A percentile compares a stretch with the other conserved stretches of the same genome.
These are phyloP conservation scores for Wickerhamiella lipophila DNA, from an alignment of 805 yeast species.

Conservation along the genomic window DNA sequence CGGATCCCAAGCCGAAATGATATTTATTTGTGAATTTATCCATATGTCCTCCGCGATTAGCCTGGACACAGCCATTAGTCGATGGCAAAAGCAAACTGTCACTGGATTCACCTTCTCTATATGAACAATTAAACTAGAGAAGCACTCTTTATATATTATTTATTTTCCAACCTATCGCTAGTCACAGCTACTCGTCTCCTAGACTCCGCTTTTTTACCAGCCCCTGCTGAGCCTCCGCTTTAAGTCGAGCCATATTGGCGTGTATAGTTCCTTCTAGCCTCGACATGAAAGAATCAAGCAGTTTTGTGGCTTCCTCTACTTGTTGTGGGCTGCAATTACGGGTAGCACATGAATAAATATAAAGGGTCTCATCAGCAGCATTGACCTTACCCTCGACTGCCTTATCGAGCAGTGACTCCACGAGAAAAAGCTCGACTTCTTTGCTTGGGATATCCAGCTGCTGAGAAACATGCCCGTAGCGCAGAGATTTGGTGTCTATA, in stretches of 20 bases:
- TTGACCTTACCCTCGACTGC: conserved; percentile 10
- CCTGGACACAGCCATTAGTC: too few species aligned
- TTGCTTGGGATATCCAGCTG: not conserved
- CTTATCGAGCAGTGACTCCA: conserved; percentile 11
- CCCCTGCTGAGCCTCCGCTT: not conserved
- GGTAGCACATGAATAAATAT: conserved; percentile 5
- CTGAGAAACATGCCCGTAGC: not conserved
- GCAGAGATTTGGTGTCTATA: not conserved
- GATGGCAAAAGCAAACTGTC: too few species aligned
- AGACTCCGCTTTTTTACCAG: not conserved
- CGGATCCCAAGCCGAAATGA: not conserved
- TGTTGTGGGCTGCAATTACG: conserved; percentile 4
- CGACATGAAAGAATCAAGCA: conserved; percentile 4
- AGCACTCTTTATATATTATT: too few species aligned
- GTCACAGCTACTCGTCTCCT: not conserved
- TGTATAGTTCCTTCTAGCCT: conserved; percentile 6
- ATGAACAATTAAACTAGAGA: too few species aligned
- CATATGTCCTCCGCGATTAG: too few species aligned
- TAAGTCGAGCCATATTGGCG: conserved; percentile 5
- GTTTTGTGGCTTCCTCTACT: not conserved
- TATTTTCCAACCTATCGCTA: too few species aligned
- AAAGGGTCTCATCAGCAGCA: conserved; percentile 6
- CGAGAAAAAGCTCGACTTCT: conserved; percentile 7
- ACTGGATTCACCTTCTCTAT: too few species aligned
- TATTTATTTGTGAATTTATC: too few species aligned